Evolutionary conservation across 495 filamentous ascomycete species (phyloP).

Genomic region (Chaetomidium leptoderma): DNA sequence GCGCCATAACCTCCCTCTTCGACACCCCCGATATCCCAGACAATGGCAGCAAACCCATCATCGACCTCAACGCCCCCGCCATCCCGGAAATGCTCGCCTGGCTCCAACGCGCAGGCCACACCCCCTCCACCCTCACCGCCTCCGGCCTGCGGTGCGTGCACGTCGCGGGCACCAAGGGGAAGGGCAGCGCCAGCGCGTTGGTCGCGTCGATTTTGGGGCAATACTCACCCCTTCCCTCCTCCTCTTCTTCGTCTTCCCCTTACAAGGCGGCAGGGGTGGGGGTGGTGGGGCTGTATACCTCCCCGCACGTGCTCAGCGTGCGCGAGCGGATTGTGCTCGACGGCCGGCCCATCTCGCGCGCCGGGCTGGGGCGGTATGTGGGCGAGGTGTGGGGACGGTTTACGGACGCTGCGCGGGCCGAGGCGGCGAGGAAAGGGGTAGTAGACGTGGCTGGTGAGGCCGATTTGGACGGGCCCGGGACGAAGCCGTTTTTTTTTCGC

Average conservation of each 20-base stretch:
- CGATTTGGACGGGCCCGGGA: conserved; percentile 29
- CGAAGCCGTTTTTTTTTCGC: conserved; percentile 57
- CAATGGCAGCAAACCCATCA: not conserved
- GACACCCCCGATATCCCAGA: conserved; percentile 31
- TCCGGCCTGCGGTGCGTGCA: conserved; percentile 45
- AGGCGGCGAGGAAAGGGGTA: conserved; percentile 5
- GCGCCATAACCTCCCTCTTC: conserved; percentile 50
- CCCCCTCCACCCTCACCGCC: conserved; percentile 30
- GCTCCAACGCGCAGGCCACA: conserved; percentile 69
- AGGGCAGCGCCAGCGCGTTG: conserved; percentile 52
- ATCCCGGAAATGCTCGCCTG: conserved; percentile 85
- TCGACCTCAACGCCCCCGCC: conserved; percentile 64
- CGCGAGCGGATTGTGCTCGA: conserved; percentile 64
- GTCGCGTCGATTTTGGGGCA: conserved; percentile 41
- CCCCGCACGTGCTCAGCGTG: conserved; percentile 57
- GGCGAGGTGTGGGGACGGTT: conserved; percentile 63
- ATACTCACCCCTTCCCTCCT: conserved; percentile 19
- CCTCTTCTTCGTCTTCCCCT: too few species aligned
- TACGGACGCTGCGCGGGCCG: conserved; percentile 35
- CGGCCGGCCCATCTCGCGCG: conserved; percentile 45
- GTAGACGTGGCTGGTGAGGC: conserved; percentile 7
- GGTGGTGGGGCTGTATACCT: conserved; percentile 61
- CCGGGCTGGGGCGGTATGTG: conserved; percentile 57
- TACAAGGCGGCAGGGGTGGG: conserved; percentile 32
- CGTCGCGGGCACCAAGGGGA: conserved; percentile 61